A percentile compares a stretch with the other conserved stretches of the same genome.
Evolutionary conservation across 345 rosid genomes (phyloP).

Genomic region (Citrus hindsii): DNA sequence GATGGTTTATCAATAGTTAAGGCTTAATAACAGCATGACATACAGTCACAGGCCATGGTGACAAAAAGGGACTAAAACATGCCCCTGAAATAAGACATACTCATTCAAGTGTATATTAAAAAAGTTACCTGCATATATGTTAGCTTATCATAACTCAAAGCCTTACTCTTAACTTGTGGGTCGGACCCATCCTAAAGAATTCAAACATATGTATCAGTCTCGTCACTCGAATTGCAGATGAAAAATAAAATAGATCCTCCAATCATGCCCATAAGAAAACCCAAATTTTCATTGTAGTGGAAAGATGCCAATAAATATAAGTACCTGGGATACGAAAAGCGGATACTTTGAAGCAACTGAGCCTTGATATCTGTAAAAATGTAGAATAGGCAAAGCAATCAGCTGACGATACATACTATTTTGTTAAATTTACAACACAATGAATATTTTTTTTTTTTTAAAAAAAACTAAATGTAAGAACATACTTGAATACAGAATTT

Average conservation of each 20-base stretch:
- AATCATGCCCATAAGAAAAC: conserved; percentile 2
- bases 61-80: background rate
- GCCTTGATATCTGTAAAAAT: conserved; percentile 61
- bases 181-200: conserved; percentile 71
- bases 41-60: background rate
- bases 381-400: conserved; percentile 10
- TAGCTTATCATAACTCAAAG: conserved; percentile 78
- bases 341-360: conserved; percentile 79
- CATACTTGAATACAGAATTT: conserved; percentile 71
- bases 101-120: background rate
- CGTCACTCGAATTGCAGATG: background rate
- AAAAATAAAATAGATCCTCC: background rate
- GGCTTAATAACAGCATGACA: background rate
- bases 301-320: conserved; percentile 3
- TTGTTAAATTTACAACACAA: background rate
- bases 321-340: conserved; percentile 90
- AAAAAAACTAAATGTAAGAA: background rate
- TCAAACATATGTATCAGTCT: background rate
- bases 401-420: background rate
- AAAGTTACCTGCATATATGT: conserved; percentile 77
- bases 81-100: background rate
- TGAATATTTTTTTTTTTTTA: too few species aligned
- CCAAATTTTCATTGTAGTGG: conserved; percentile 7
- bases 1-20: background rate
- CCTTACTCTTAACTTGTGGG: conserved; percentile 65